Conservation (phyloP, 257 asterid genomes). For the Penstemon barbatus region DNA sequence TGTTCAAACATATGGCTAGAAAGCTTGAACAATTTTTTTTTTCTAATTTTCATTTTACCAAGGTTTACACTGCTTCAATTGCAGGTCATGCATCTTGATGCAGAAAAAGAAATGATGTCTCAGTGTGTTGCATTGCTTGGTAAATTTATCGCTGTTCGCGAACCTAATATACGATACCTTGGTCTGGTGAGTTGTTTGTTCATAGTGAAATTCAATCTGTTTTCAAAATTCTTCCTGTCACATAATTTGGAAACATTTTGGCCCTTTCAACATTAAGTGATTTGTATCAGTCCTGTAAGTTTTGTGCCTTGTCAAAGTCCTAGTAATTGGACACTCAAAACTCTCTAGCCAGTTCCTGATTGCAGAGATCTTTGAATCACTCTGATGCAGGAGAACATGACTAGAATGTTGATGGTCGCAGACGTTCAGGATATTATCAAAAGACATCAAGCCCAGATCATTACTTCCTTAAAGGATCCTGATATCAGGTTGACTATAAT, state of each 20-base stretch:
- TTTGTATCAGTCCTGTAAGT: slow-evolving; percentile 1
- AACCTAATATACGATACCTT: slow-evolving; percentile 95
- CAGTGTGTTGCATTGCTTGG: slow-evolving; percentile 98
- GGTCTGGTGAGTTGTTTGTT: slow-evolving; percentile 72
- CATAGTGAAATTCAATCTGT: slow-evolving; percentile 16
- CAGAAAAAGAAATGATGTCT: slow-evolving; percentile 97
- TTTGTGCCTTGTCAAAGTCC: slow-evolving; percentile 11
- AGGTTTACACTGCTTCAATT: slow-evolving; percentile 14
- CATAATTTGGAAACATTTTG: slow-evolving; percentile 6
- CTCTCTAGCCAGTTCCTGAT: slow-evolving; percentile 13
- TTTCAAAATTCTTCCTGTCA: background rate
- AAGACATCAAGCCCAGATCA: slow-evolving; percentile 97
- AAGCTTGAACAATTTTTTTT: slow-evolving; percentile 13
- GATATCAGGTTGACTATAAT: slow-evolving; percentile 72
- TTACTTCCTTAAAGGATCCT: slow-evolving; percentile 96
- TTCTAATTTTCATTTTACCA: background rate
- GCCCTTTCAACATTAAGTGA: background rate
- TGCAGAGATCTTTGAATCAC: slow-evolving; percentile 22
- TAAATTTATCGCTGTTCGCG: slow-evolving; percentile 94
- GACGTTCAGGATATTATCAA: slow-evolving; percentile 93
- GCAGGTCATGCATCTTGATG: slow-evolving; percentile 99
- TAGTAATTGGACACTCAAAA: slow-evolving; percentile 20
- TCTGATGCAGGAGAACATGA: slow-evolving; percentile 87
- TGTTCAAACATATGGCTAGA: slow-evolving; percentile 9
- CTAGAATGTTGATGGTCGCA: slow-evolving; percentile 97